A percentile compares a stretch with the other conserved stretches of the same genome.
These are phyloP conservation scores for Closterium sp. DNA, from an alignment of 139 green algal species.

Conservation along the genomic window DNA sequence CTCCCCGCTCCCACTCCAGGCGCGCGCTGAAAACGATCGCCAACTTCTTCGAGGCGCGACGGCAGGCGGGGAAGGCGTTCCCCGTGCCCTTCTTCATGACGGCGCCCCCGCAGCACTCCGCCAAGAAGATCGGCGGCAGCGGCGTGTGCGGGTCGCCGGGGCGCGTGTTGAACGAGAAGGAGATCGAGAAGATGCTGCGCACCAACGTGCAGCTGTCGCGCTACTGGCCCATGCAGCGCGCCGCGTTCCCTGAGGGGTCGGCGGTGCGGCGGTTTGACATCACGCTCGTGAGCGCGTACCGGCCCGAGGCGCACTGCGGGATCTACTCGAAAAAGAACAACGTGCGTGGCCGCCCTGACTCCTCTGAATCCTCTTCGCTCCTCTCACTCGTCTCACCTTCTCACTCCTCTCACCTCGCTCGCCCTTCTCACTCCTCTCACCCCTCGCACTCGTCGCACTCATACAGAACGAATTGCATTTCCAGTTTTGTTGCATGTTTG, in stretches of 20 bases:
- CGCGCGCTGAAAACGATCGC: neutral
- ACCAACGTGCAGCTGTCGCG: slow-evolving; percentile 7
- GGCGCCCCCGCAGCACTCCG: neutral
- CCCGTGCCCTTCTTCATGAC: slow-evolving; percentile 7
- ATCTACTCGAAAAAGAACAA: neutral
- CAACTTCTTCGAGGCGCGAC: neutral
- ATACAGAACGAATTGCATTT: neutral
- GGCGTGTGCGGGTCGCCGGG: neutral
- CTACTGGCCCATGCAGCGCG: neutral
- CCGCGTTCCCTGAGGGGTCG: neutral
- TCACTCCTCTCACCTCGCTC: neutral
- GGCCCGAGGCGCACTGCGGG: neutral
- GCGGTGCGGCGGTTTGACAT: neutral
- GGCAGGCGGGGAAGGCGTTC: neutral
- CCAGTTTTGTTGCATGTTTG: neutral
- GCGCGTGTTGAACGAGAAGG: neutral
- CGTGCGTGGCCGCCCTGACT: neutral
- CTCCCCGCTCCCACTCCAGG: neutral
- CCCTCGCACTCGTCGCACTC: neutral
- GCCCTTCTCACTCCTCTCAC: too few relatives aligned
- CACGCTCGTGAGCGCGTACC: neutral
- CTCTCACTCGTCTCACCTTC: neutral
- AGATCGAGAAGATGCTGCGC: neutral
- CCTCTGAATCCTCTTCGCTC: neutral
- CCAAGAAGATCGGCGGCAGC: slow-evolving; percentile 1